phyloP scores from a whole-genome alignment of 2,329 filamentous ascomycete genomes.

The Lizonia empirigonia region DNA sequence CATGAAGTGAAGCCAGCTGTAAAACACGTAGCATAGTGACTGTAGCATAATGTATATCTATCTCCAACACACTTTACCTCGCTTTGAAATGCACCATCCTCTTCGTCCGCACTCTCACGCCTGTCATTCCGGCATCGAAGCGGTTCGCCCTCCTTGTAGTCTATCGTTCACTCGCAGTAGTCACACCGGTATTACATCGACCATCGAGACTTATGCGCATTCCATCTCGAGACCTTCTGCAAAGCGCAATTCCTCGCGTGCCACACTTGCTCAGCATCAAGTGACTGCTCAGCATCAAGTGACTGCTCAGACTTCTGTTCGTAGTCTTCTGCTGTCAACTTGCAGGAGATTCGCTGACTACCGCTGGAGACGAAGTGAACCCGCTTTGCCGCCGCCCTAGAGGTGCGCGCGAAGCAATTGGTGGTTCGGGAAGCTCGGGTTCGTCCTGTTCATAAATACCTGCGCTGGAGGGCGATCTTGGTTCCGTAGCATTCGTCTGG shows the following conservation, averaged over 20 bases:
- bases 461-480: background rate
- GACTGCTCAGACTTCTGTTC: too few relatives aligned
- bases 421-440: too few relatives aligned
- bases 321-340: too few relatives aligned
- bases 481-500: background rate
- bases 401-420: too few relatives aligned
- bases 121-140: too few relatives aligned
- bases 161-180: background rate
- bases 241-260: too few relatives aligned
- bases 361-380: too few relatives aligned
- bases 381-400: too few relatives aligned
- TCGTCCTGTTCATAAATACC: background rate
- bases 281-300: too few relatives aligned
- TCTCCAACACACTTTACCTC: constrained; percentile 4
- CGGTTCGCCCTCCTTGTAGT: constrained; percentile 22
- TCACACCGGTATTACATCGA: background rate
- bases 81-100: constrained; percentile 31
- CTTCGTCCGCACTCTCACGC: constrained; percentile 24
- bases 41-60: background rate
- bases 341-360: too few relatives aligned
- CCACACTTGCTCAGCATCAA: too few relatives aligned
- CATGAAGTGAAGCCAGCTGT: constrained; percentile 8
- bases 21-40: background rate
- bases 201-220: background rate
- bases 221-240: background rate